phyloP scores from a whole-genome alignment of 2,329 filamentous ascomycete species.

The Bipolaris oryzae region DNA sequence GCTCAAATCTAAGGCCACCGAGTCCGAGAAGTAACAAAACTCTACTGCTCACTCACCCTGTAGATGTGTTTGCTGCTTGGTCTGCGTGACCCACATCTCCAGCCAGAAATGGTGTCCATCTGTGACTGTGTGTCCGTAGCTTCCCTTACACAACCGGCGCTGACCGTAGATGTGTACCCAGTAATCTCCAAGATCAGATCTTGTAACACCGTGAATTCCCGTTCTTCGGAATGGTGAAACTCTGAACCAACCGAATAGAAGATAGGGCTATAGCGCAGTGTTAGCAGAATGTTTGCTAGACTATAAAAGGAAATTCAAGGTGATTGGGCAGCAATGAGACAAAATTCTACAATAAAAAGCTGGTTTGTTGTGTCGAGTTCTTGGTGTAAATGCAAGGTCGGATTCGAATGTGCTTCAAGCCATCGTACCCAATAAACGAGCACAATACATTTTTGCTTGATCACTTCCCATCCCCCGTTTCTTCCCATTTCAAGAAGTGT shows the following conservation, averaged over 20 bases:
- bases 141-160: conserved; percentile 10
- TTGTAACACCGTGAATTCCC: conserved; percentile 14
- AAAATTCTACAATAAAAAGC: not conserved
- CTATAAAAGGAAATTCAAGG: not conserved
- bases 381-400: not conserved
- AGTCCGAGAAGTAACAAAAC: not conserved
- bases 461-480: not conserved
- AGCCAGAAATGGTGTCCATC: conserved; percentile 6
- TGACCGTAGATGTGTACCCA: conserved; percentile 15
- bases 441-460: not conserved
- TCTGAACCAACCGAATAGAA: conserved; percentile 21
- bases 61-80: not conserved
- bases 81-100: conserved; percentile 24
- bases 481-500: too few species aligned
- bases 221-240: conserved; percentile 3
- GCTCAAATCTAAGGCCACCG: not conserved
- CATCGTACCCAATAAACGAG: not conserved
- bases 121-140: not conserved
- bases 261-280: conserved; percentile 5
- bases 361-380: not conserved
- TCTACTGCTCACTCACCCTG: not conserved
- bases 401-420: not conserved
- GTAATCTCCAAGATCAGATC: conserved; percentile 18
- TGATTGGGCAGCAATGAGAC: not conserved
- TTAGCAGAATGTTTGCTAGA: not conserved